Base-by-base conservation (phyloP, 1,139 yeast species). In the Geotrichum europaeum region DNA sequence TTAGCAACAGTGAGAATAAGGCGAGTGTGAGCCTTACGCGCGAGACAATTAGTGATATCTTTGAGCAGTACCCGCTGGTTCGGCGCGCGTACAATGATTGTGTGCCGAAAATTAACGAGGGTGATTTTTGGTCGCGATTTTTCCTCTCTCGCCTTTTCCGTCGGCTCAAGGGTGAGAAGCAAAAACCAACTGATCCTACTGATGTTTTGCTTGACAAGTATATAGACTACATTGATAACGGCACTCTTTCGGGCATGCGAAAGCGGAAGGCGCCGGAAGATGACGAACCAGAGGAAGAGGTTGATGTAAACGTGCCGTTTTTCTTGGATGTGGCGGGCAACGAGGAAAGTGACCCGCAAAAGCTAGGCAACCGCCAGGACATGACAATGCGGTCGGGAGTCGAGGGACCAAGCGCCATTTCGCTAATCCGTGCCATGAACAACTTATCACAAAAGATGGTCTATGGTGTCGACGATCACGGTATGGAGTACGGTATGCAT, bases 51-150 rank as follows among this genome's bases (percentile, higher is more conserved):
- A 86, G 84, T 63, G 96, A 89, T 66, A 91, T 95, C 30, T 92
- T 94, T 70, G 89, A 87, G 58, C 96, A 95, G 63, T 94, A 94
- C 70, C 99, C 99, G 0, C 83, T 92, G 47, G 95, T 94, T n/a
- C 84, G 89, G 63, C 85, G 83, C 65, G 98, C 98, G 0, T 94
- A 87, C 70, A 84, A 84, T 64, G 99, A 94, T 63, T 84, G 86
- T 63, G 99, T 95, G 1, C 99, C 99, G 0, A 86, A 86, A 65
- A 80, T 94, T 63, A 81, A 83, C 57, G 98, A 92, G 72, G 94
- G 95, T 49, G 96, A 89, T 69, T 94, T 94, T 68, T 94, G 99
- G 99, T 88, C 96, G n/a, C 79, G 98, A 64, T 95, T 94, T 70
- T 94, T 94, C 78, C 86, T 89, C 68, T 90, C 97, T 1, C 86